Conservation (phyloP, 2,329 filamentous ascomycete genomes). For the Epichloe coenophiala region DNA sequence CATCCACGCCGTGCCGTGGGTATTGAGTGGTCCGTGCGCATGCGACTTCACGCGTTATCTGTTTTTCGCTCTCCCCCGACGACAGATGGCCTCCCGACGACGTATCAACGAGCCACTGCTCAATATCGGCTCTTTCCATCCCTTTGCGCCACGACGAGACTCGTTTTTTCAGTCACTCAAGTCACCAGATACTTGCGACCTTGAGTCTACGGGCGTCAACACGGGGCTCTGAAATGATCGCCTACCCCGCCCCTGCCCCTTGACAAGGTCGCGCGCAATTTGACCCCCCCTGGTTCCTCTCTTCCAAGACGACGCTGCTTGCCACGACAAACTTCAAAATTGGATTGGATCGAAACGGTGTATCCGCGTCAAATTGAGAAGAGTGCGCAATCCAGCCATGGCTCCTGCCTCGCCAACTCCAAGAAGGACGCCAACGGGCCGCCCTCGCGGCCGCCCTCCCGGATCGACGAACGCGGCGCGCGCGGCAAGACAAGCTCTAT, state of each 20-base stretch:
- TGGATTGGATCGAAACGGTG: background rate
- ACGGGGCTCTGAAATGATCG: conserved; percentile 11
- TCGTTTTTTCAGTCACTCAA: conserved; percentile 8
- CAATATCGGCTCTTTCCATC: conserved; percentile 14
- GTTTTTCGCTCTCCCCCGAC: conserved; percentile 20
- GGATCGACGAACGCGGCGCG: conserved; percentile 28
- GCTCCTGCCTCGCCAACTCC: conserved; percentile 25
- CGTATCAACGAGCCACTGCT: conserved; percentile 21
- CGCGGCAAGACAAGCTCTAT: conserved; percentile 23
- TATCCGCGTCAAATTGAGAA: background rate
- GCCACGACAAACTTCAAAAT: background rate
- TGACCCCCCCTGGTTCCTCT: background rate
- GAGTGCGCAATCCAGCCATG: conserved; percentile 11
- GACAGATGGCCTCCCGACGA: conserved; percentile 18
- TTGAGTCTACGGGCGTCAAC: conserved; percentile 5
- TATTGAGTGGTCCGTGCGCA: conserved; percentile 9
- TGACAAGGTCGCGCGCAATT: conserved; percentile 19
- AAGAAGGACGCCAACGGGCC: conserved; percentile 27
- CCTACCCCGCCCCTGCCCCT: conserved; percentile 14
- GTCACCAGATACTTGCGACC: conserved; percentile 10
- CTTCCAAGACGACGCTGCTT: background rate
- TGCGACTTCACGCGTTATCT: conserved; percentile 27
- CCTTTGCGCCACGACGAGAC: conserved; percentile 12
- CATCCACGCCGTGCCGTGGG: background rate
- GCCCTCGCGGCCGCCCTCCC: conserved; percentile 33